These are phyloP conservation scores for Coniophora puteana DNA, from an alignment of 1,284 basidiomycete species.

Conservation along the genomic window DNA sequence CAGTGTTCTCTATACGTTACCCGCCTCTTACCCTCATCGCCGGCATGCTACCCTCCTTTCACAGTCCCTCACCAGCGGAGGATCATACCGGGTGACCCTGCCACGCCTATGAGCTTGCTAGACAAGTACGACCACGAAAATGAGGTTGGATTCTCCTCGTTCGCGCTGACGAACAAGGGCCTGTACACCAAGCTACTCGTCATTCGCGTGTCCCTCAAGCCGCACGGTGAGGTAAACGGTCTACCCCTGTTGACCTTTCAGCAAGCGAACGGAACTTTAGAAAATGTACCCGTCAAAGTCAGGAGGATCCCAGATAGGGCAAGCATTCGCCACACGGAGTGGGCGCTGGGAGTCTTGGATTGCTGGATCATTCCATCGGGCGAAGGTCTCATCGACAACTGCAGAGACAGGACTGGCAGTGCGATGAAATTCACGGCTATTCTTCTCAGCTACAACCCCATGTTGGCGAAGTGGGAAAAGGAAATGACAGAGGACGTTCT, in stretches of 20 bases:
- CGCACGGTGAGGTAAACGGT: neutral
- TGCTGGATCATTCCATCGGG: neutral
- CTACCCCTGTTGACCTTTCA: neutral
- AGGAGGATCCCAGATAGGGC: neutral
- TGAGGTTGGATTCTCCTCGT: conserved; percentile 1
- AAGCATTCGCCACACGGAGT: neutral
- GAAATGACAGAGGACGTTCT: conserved; percentile 4
- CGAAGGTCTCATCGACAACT: conserved; percentile 1
- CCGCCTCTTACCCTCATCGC: neutral
- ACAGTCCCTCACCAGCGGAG: too few relatives aligned
- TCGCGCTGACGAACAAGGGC: conserved; percentile 5
- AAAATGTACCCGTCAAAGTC: too few relatives aligned
- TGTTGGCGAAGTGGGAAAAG: conserved; percentile 1
- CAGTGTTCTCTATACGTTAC: conserved; percentile 7
- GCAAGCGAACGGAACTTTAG: neutral
- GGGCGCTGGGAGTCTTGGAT: conserved; percentile 1
- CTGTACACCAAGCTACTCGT: conserved; percentile 3
- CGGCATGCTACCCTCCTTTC: neutral
- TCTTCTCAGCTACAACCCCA: neutral
- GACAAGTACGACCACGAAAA: too few relatives aligned
- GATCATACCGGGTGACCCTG: neutral
- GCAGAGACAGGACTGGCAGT: neutral
- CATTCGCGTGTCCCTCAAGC: neutral
- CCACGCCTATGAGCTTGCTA: neutral
- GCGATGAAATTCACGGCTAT: conserved; percentile 4